Conservation (phyloP, 2,329 filamentous ascomycete species). For the Capronia coronata region DNA sequence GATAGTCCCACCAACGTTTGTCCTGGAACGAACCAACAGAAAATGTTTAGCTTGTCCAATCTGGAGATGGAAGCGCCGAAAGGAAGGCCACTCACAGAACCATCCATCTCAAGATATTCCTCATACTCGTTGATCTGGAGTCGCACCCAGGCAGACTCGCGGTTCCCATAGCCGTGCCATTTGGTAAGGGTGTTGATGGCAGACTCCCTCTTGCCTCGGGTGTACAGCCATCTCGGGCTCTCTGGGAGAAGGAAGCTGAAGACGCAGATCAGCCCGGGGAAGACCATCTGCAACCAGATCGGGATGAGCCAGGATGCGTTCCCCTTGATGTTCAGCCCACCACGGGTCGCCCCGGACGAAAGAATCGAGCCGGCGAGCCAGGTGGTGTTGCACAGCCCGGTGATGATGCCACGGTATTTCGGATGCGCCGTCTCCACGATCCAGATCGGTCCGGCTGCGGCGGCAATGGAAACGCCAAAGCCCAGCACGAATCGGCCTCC, state of each 20-base stretch:
- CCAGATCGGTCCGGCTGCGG: conserved; percentile 57
- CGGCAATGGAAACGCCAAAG: conserved; percentile 54
- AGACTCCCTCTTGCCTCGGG: conserved; percentile 52
- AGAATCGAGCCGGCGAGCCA: conserved; percentile 49
- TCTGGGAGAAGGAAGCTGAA: conserved; percentile 54
- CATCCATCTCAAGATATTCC: conserved; percentile 32
- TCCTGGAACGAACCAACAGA: conserved; percentile 11
- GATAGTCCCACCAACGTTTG: conserved; percentile 48
- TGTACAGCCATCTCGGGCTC: conserved; percentile 57
- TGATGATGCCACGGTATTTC: conserved; percentile 55
- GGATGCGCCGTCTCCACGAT: conserved; percentile 59
- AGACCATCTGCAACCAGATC: conserved; percentile 47
- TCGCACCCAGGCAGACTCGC: conserved; percentile 31
- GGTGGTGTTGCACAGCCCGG: conserved; percentile 52
- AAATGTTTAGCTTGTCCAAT: conserved; percentile 27
- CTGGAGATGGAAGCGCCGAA: too few relatives aligned
- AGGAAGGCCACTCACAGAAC: conserved; percentile 51
- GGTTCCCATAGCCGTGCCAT: conserved; percentile 51
- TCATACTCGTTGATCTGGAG: conserved; percentile 34
- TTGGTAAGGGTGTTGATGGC: conserved; percentile 52
- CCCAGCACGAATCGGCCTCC: conserved; percentile 51
- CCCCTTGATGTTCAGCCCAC: conserved; percentile 31
- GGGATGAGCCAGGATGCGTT: conserved; percentile 54
- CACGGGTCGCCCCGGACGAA: conserved; percentile 50
- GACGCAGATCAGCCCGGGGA: conserved; percentile 43